phyloP scores from a whole-genome alignment of 768 basidiomycete species.

The Leccinum sublutescens region DNA sequence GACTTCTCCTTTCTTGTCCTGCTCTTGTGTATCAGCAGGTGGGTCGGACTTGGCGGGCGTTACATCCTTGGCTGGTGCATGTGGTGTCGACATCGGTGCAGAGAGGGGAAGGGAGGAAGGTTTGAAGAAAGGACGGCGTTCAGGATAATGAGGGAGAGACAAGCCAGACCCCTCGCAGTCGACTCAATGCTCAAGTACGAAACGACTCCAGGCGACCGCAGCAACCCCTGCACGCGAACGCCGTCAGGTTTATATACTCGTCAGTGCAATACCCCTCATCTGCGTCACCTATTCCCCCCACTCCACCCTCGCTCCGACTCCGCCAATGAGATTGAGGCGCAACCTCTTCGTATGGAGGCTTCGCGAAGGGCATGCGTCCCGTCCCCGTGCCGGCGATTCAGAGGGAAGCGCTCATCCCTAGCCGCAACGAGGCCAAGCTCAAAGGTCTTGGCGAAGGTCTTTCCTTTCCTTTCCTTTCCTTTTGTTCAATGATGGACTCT shows the following conservation, averaged over 20 bases:
- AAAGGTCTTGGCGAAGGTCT: not conserved
- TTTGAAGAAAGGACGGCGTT: not conserved
- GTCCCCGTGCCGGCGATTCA: not conserved
- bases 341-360: slow-evolving; percentile 8
- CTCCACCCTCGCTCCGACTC: slow-evolving; percentile 25
- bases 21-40: not conserved
- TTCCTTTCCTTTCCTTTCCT: not conserved
- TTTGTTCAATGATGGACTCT: not conserved
- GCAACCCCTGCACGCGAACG: slow-evolving; percentile 5
- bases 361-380: slow-evolving; percentile 8
- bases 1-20: slow-evolving; percentile 17
- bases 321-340: slow-evolving; percentile 17
- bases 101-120: not conserved
- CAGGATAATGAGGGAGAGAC: not conserved
- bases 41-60: slow-evolving; percentile 1
- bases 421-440: slow-evolving; percentile 4
- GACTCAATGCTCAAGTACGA: not conserved
- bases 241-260: slow-evolving; percentile 20
- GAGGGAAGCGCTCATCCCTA: slow-evolving; percentile 19
- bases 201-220: not conserved
- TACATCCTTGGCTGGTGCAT: slow-evolving; percentile 1
- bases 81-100: slow-evolving; percentile 15
- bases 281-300: not conserved
- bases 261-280: not conserved
- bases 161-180: not conserved